phyloP scores from a whole-genome alignment of 805 yeast genomes.

The Cyberlindnera americana region DNA sequence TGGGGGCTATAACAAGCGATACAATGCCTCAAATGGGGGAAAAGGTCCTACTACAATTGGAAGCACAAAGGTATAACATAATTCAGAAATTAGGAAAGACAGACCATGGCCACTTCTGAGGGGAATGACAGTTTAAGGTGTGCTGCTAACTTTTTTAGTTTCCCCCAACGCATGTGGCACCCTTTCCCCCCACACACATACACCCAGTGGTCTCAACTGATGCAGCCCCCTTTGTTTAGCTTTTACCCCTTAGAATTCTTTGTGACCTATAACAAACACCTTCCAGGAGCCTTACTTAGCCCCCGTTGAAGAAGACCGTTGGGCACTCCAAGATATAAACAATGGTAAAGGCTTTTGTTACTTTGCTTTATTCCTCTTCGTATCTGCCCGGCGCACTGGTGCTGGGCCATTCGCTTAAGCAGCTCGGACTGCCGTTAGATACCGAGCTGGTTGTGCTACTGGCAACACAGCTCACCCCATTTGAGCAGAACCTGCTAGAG shows the following conservation, averaged over 20 bases:
- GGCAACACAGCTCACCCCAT: conserved; percentile 18
- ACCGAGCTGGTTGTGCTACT: conserved; percentile 23
- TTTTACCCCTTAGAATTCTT: background rate
- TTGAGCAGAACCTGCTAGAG: conserved; percentile 13
- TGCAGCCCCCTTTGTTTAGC: background rate
- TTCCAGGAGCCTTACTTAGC: too few species aligned
- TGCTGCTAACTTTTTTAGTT: background rate
- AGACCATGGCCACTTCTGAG: too few species aligned
- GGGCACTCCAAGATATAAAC: too few species aligned
- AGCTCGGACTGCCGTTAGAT: conserved; percentile 12
- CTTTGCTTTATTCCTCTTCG: conserved; percentile 46
- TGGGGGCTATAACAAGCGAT: too few species aligned
- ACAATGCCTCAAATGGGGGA: too few species aligned
- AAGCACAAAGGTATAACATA: too few species aligned
- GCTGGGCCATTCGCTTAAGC: conserved; percentile 38
- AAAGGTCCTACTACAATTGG: too few species aligned
- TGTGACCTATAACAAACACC: too few species aligned
- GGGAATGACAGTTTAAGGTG: too few species aligned
- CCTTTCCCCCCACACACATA: too few species aligned
- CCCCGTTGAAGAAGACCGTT: too few species aligned
- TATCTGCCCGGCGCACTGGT: conserved; percentile 59
- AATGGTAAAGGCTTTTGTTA: conserved; percentile 34
- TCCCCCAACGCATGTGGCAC: background rate
- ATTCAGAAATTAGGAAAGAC: too few species aligned
- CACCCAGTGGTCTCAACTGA: background rate